These are phyloP conservation scores for Sporopachydermia cereana DNA, from an alignment of 1,139 yeast genomes.

Conservation along the genomic window DNA sequence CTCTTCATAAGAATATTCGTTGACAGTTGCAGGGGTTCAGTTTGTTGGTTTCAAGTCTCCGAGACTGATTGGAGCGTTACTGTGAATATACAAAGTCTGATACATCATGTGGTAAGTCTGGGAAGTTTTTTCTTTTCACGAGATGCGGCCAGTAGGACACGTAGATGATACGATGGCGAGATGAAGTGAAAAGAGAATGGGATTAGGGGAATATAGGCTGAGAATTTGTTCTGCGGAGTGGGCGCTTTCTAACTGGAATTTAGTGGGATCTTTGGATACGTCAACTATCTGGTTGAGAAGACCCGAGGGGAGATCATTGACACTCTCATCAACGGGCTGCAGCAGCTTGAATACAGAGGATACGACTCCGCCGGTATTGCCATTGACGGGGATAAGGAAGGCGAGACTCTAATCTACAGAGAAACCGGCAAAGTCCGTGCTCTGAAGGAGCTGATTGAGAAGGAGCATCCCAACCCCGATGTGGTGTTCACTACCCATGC, in stretches of 20 bases:
- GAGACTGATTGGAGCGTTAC: too few relatives aligned
- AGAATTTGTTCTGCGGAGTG: too few relatives aligned
- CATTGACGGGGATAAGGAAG: slow-evolving; percentile 70
- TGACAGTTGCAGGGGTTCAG: too few relatives aligned
- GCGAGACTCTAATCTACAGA: slow-evolving; percentile 59
- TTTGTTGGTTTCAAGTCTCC: too few relatives aligned
- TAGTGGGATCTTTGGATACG: slow-evolving; percentile 97
- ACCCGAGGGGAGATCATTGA: slow-evolving; percentile 87
- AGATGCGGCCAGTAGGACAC: too few relatives aligned
- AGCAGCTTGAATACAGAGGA: slow-evolving; percentile 93
- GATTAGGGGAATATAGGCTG: too few relatives aligned
- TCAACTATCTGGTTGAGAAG: slow-evolving; percentile 87
- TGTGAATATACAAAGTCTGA: neutral
- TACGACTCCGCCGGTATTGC: slow-evolving; percentile 97
- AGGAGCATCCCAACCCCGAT: slow-evolving; percentile 36
- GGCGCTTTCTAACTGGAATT: too few relatives aligned
- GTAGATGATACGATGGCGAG: too few relatives aligned
- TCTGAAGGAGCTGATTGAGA: slow-evolving; percentile 56
- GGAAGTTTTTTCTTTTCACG: too few relatives aligned
- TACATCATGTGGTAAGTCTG: neutral
- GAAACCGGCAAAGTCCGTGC: slow-evolving; percentile 87
- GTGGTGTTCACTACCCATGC: slow-evolving; percentile 73
- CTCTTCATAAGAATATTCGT: too few relatives aligned
- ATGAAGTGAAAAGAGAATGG: too few relatives aligned
- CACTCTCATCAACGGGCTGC: slow-evolving; percentile 82